Evolutionary conservation across 164 flowering plant species (phyloP).

Genomic region (Kalanchoe fedtschenkoi): DNA sequence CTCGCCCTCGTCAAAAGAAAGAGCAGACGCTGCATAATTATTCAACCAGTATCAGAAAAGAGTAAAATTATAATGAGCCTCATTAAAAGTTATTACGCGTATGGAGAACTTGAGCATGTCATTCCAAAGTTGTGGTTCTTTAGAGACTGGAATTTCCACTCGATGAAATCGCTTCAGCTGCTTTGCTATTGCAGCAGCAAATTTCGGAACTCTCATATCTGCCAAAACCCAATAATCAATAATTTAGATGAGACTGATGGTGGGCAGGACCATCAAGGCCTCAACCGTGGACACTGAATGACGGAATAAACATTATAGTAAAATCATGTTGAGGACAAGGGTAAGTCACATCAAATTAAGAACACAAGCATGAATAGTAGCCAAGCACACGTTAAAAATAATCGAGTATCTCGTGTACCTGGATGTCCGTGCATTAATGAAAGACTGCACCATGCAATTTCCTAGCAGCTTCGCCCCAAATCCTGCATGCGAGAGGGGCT

Average conservation of each 20-base stretch:
- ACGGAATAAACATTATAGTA: too few relatives aligned
- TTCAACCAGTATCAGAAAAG: not conserved
- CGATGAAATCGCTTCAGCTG: constrained; percentile 70
- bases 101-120: constrained; percentile 70
- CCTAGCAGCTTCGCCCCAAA: constrained; percentile 96
- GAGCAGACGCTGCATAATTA: constrained; percentile 60
- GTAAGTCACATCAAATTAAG: too few relatives aligned
- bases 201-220: constrained; percentile 78
- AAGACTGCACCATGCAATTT: constrained; percentile 98
- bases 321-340: too few relatives aligned
- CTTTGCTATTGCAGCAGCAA: constrained; percentile 83
- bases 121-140: constrained; percentile 86
- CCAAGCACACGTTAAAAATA: too few relatives aligned
- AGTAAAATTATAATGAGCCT: not conserved
- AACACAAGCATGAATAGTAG: too few relatives aligned
- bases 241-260: not conserved
- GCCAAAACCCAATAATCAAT: constrained; percentile 6
- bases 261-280: too few relatives aligned
- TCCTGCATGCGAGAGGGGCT: constrained; percentile 91
- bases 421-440: constrained; percentile 85
- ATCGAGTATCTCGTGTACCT: constrained; percentile 31
- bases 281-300: too few relatives aligned
- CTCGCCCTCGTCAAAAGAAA: constrained; percentile 65
- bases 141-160: constrained; percentile 81
- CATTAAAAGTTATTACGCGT: not conserved